These are phyloP conservation scores for Lactifluus piperatus DNA, from an alignment of 768 basidiomycete species.

Conservation along the genomic window DNA sequence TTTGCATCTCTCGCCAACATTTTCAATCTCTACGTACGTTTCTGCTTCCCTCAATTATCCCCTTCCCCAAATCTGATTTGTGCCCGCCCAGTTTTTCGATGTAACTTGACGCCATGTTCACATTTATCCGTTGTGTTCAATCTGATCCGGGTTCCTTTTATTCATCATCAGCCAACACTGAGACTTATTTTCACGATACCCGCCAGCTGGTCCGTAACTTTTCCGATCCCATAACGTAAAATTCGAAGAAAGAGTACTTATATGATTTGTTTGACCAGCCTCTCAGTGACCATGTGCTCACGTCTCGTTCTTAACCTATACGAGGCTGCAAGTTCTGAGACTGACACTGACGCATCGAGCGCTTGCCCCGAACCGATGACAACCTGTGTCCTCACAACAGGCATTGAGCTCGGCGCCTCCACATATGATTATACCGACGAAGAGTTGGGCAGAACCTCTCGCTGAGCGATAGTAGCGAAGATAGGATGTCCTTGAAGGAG, in stretches of 20 bases:
- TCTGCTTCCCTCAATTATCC: not conserved
- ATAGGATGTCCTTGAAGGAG: not conserved
- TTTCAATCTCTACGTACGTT: constrained; percentile 31
- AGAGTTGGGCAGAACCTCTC: not conserved
- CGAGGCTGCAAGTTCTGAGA: constrained; percentile 26
- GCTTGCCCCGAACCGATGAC: constrained; percentile 10
- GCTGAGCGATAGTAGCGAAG: not conserved
- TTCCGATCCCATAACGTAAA: not conserved
- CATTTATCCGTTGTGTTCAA: constrained; percentile 20
- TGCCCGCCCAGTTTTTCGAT: constrained; percentile 17
- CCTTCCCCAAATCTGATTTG: not conserved
- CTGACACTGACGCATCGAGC: not conserved
- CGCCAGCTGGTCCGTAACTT: constrained; percentile 36
- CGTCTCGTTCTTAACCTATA: constrained; percentile 50
- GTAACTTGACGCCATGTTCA: constrained; percentile 7
- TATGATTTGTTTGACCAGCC: constrained; percentile 23
- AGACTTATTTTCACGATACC: constrained; percentile 42
- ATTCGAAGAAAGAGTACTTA: not conserved
- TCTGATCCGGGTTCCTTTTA: constrained; percentile 12
- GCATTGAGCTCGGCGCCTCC: constrained; percentile 4
- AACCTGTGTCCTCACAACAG: constrained; percentile 21
- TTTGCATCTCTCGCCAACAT: constrained; percentile 43
- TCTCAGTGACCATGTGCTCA: constrained; percentile 45
- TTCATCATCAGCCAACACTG: constrained; percentile 35
- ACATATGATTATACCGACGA: not conserved